Conservation (phyloP, 1,139 yeast genomes). For the Sugiyamaella sp. region DNA sequence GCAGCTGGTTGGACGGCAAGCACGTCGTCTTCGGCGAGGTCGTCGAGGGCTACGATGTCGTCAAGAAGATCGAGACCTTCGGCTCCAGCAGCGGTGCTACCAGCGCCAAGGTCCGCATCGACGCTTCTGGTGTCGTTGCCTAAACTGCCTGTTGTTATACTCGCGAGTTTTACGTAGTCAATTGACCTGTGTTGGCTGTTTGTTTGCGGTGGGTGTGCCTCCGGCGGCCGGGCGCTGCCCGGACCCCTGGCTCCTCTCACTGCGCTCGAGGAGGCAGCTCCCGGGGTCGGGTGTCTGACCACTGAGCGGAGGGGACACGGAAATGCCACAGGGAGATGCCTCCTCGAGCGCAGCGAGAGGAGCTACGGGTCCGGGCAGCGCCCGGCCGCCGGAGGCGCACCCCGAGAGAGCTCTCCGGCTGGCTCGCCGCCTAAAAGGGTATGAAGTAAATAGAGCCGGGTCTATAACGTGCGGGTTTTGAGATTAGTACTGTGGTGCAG, state of each 20-base stretch:
- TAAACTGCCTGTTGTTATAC: slow-evolving; percentile 37
- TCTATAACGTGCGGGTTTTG: neutral
- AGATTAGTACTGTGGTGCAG: no score
- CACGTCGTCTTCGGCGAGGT: slow-evolving; percentile 99
- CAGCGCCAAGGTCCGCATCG: slow-evolving; percentile 74
- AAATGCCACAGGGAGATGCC: no score
- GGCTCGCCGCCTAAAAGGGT: neutral
- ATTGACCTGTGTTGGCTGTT: neutral
- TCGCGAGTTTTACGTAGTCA: neutral
- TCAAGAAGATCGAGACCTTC: slow-evolving; percentile 83
- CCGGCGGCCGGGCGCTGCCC: slow-evolving; percentile 2
- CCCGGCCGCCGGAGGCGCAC: no score
- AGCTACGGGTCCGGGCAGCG: no score
- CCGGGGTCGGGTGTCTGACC: neutral
- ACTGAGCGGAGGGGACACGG: no score
- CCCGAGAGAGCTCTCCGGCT: no score
- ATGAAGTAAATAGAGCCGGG: neutral
- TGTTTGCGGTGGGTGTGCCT: neutral
- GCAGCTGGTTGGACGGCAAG: slow-evolving; percentile 98
- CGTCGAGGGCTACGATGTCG: slow-evolving; percentile 83
- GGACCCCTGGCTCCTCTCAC: slow-evolving; percentile 1
- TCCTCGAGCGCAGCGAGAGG: no score
- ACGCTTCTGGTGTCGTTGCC: slow-evolving; percentile 85
- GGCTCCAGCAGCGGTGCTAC: slow-evolving; percentile 90
- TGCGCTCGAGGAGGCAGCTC: neutral